Base-by-base conservation (phyloP, 1,139 yeast genomes). In the Kluyveromyces sp. region DNA sequence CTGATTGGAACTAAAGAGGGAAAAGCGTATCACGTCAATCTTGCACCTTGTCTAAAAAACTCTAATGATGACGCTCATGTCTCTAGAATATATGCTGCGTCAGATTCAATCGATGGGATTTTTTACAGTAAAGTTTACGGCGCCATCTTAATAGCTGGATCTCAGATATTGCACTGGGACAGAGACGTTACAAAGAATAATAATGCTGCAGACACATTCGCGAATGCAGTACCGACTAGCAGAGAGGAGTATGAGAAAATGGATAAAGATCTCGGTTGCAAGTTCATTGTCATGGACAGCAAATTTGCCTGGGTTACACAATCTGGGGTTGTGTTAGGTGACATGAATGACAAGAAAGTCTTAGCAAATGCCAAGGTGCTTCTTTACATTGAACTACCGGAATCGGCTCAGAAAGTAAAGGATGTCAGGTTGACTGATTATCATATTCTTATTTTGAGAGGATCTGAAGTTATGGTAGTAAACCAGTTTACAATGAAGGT, bases 401-500 rank as follows among this genome's bases (percentile, higher is more conserved):
- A 58, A 4, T 57, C 66, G 0, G 49, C 55, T 1, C 61, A 61
- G 37, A 53, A 55, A 26, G 63, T 72, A 18, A 63, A 63, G 39
- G 67, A 74, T 7, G 53, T 76, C 3, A 53, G 71, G 2, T 53
- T 80, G 15, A 71, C 83, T 0, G 69, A 72, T 40, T 80, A 73
- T 53, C 83, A 80, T 55, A 53, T 79, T 3, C 51, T 80, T 1
- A 48, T 76, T 1, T 57, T 79, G 2, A 60, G 74, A 6, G 70
- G 70, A 1, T 61, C 67, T 19, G 70, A 69, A 30, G 43, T 74
- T 2, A 52, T 73, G 2, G 64, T 75, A 1, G 66, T 73, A 37
- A 80, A 78, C 50, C 72, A 76, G 47, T 57, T 80, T 25, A 75
- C 71, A 50, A 73, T 73, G 46, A 63, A 69, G 36, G 53, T 73